Percentiles rank a stretch among this genome's conserved stretches.
Evolutionary conservation across 129 eudicot species (phyloP).

Genomic region (Oenanthe sinensis): DNA sequence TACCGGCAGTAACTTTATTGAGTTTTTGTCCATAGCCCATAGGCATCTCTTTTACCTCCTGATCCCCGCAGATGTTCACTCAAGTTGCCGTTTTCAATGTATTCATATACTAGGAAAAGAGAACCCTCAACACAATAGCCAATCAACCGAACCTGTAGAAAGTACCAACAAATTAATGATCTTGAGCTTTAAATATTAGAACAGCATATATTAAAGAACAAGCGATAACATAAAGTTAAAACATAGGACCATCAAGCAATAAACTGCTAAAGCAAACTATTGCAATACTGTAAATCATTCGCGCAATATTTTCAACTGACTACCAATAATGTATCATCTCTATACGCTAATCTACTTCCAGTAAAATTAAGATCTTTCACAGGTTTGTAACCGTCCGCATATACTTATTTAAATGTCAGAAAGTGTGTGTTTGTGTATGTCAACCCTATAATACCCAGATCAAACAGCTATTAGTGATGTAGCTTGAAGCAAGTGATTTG

Average conservation of each 20-base stretch:
- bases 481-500: not conserved
- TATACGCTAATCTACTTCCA: not conserved
- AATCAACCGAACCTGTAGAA: constrained; percentile 82
- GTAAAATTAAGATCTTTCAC: not conserved
- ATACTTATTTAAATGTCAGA: not conserved
- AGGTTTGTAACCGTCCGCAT: not conserved
- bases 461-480: not conserved
- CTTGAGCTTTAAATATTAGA: not conserved
- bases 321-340: not conserved
- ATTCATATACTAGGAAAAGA: constrained; percentile 84
- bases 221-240: not conserved
- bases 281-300: not conserved
- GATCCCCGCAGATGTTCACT: constrained; percentile 84
- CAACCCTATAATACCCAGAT: not conserved
- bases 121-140: constrained; percentile 96
- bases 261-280: not conserved
- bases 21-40: constrained; percentile 4
- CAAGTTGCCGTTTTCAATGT: constrained; percentile 81
- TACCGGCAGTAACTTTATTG: not conserved
- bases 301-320: not conserved
- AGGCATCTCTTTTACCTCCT: constrained; percentile 48
- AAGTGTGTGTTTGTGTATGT: not conserved
- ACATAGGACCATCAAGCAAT: not conserved
- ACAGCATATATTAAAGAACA: not conserved
- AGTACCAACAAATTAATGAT: constrained; percentile 4